Evolutionary conservation across 2,329 filamentous ascomycete species (phyloP).

Genomic region (Aureobasidium namibiae): DNA sequence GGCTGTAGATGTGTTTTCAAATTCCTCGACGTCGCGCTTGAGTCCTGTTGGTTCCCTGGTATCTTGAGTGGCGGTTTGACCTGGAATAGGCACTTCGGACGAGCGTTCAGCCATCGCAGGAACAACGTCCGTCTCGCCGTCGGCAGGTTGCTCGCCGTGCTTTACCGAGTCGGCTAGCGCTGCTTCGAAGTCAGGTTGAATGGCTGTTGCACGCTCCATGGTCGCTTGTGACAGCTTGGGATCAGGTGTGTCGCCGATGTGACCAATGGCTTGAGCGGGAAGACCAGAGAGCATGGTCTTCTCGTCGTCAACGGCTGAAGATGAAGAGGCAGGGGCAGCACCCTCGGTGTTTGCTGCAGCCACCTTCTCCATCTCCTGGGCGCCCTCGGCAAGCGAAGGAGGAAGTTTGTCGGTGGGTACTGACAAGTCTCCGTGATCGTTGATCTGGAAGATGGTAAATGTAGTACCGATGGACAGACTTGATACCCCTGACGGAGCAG

Average conservation of each 20-base stretch:
- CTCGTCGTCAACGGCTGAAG: slow-evolving; percentile 1
- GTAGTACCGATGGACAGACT: slow-evolving; percentile 34
- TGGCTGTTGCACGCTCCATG: slow-evolving; percentile 15
- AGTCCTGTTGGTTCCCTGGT: neutral
- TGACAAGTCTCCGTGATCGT: slow-evolving; percentile 32
- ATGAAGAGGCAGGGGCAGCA: slow-evolving; percentile 18
- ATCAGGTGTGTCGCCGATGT: slow-evolving; percentile 19
- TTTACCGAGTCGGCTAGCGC: slow-evolving; percentile 12
- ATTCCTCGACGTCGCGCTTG: neutral
- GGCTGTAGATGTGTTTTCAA: neutral
- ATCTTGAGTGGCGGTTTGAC: neutral
- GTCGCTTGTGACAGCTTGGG: slow-evolving; percentile 14
- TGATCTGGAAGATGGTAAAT: slow-evolving; percentile 35
- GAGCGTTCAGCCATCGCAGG: slow-evolving; percentile 16
- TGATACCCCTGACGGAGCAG: slow-evolving; percentile 43
- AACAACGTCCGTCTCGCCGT: neutral
- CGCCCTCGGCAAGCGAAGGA: slow-evolving; percentile 12
- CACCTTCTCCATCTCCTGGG: slow-evolving; percentile 19
- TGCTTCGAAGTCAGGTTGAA: slow-evolving; percentile 15
- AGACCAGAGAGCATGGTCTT: slow-evolving; percentile 11
- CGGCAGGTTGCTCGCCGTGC: neutral
- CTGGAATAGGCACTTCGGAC: slow-evolving; percentile 5
- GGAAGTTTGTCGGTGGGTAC: slow-evolving; percentile 20
- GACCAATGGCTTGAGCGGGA: slow-evolving; percentile 16
- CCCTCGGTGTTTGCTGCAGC: slow-evolving; percentile 21